A percentile compares a stretch with the other conserved stretches of the same genome.
Conservation (phyloP, 1,284 basidiomycete genomes). For the Papiliotrema fonsecae region DNA sequence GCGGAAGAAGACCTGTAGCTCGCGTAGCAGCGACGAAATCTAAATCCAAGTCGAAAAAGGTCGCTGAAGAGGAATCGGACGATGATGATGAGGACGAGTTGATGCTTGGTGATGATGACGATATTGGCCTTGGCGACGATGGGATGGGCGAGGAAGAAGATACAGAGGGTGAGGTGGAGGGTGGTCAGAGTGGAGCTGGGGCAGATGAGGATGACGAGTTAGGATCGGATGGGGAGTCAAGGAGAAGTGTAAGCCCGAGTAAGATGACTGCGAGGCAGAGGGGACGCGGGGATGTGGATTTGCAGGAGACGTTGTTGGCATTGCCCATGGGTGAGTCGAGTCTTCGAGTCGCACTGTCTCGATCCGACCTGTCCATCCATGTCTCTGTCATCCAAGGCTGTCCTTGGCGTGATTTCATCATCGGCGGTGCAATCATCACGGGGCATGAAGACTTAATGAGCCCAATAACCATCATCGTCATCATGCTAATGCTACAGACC, state of each 20-base stretch:
- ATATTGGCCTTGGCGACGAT: too few relatives aligned
- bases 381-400: too few relatives aligned
- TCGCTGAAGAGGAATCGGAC: background rate
- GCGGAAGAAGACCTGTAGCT: background rate
- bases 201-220: conserved; percentile 7
- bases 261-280: conserved; percentile 38
- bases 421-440: too few relatives aligned
- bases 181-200: conserved; percentile 3
- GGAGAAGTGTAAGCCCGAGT: conserved; percentile 13
- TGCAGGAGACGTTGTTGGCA: conserved; percentile 22
- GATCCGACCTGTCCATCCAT: too few relatives aligned
- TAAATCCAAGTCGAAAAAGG: background rate
- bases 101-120: background rate
- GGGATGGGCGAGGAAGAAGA: conserved; percentile 7
- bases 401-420: too few relatives aligned
- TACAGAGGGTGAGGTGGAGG: conserved; percentile 6
- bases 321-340: conserved; percentile 26
- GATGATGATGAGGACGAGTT: conserved; percentile 6
- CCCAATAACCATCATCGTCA: too few relatives aligned
- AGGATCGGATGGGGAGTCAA: conserved; percentile 3
- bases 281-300: conserved; percentile 24
- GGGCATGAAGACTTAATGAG: too few relatives aligned
- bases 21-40: background rate
- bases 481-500: conserved; percentile 22
- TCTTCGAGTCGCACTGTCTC: too few relatives aligned